Evolutionary conservation across 2,329 filamentous ascomycete species (phyloP), one percentile per base, ranked within the genome.

Genomic region (Stachybotrys chlorohalonatus): DNA sequence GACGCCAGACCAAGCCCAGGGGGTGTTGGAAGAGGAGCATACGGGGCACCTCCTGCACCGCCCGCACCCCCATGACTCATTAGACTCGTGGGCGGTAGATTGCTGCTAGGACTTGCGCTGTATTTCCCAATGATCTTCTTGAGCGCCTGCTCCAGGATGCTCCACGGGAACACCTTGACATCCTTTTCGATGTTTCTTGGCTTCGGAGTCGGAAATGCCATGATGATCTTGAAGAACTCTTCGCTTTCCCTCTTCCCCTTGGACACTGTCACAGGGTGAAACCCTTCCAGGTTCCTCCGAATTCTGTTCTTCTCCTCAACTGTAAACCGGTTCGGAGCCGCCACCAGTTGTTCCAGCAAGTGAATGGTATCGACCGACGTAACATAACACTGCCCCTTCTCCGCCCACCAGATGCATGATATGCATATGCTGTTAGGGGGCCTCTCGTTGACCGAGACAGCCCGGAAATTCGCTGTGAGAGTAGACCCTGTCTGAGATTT

Each of bases 91-190:
- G 70, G 67, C 0, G 70, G 66, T 45, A 72, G 56, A 3, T 68
- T 68, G 59, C 70, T 70, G 57, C 70, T 70, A 1, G 75, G 75
- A 58, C 69, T 77, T n/a, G 77, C 77, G 64, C 77, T 81, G 69
- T 97, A 99, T 87, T 99, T 99, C 65, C 90, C 86, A 68, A 99
- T 95, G 66, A 99, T 97, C 78, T 99, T 99, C 80, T 95, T 95
- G 60, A 99, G 79, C 0, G 94, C 93, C 57, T 85, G 82, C 51
- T 83, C 82, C 49, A 99, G 79, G 57, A 94, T 90, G 71, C 91
- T 94, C 94, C 94, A 99, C 5, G 91, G 87, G 66, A 97, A 99
- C 11, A 97, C 94, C 74, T 99, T 99, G 67, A 99, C 92, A 66
- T 97, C 93, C 75, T 99, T 99, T 76, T 97, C 94, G 60, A 99